phyloP scores from a whole-genome alignment of 2,329 filamentous ascomycete genomes.

The Fusarium protoensiforme region DNA sequence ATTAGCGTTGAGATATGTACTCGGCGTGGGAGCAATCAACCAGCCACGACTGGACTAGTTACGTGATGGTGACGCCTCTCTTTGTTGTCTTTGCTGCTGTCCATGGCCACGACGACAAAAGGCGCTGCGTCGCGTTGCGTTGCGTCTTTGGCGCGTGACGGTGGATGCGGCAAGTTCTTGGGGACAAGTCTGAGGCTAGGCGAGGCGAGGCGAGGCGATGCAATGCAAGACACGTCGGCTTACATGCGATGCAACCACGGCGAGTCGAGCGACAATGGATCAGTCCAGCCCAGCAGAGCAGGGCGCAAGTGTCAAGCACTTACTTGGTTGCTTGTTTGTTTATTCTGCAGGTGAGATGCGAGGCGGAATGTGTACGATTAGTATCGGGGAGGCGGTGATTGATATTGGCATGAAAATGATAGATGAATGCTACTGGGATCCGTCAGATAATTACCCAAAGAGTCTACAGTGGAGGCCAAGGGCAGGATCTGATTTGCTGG shows the following conservation, averaged over 20 bases:
- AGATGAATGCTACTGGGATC: not conserved
- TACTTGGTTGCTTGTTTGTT: not conserved
- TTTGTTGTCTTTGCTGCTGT: not conserved
- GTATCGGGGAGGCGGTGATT: not conserved
- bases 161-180: not conserved
- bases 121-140: not conserved
- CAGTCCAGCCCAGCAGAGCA: not conserved
- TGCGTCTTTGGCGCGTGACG: not conserved
- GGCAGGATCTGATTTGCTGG: not conserved
- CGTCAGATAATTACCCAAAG: not conserved
- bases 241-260: slow-evolving; percentile 11
- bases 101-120: not conserved
- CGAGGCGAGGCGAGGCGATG: slow-evolving; percentile 16
- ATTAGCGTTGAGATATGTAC: not conserved
- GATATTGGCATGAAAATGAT: not conserved
- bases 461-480: not conserved
- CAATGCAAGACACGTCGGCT: slow-evolving; percentile 47
- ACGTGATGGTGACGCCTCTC: not conserved
- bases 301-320: not conserved
- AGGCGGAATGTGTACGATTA: not conserved
- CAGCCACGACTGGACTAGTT: not conserved
- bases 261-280: not conserved
- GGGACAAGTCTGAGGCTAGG: not conserved
- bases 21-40: not conserved
- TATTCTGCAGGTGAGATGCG: not conserved